Conservation (phyloP, 495 filamentous ascomycete species). For the Lineolata rhizophorae region DNA sequence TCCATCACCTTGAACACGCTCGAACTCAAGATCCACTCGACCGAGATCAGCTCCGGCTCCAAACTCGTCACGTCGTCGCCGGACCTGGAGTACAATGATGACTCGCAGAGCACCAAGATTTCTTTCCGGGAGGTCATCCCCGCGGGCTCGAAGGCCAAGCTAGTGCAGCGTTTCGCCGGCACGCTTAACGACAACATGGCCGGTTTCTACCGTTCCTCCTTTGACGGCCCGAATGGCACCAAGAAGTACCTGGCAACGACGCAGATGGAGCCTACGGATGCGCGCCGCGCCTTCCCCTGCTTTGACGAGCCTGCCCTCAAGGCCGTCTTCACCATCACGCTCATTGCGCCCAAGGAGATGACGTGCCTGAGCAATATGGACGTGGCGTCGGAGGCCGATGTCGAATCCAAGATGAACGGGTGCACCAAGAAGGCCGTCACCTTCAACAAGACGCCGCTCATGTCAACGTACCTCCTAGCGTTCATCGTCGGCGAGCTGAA, state of each 20-base stretch:
- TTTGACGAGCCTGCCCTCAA: constrained; percentile 63
- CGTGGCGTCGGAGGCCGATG: constrained; percentile 38
- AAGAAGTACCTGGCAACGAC: constrained; percentile 47
- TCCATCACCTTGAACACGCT: constrained; percentile 75
- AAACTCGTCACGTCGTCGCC: constrained; percentile 32
- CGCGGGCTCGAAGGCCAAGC: constrained; percentile 35
- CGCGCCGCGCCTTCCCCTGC: constrained; percentile 51
- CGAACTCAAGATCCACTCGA: constrained; percentile 65
- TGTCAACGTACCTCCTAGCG: constrained; percentile 61
- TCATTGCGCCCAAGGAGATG: constrained; percentile 49
- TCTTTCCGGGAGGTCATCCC: constrained; percentile 35
- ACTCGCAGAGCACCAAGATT: constrained; percentile 40
- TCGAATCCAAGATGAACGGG: constrained; percentile 29
- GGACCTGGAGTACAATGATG: constrained; percentile 34
- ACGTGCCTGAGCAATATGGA: constrained; percentile 72
- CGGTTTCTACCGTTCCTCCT: constrained; percentile 62
- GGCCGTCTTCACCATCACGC: constrained; percentile 48
- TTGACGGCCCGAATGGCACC: constrained; percentile 39
- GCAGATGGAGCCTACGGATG: constrained; percentile 71
- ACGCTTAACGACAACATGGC: constrained; percentile 61
- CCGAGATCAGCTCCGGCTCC: constrained; percentile 36
- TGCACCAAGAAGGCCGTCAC: constrained; percentile 44
- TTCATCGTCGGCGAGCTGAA: constrained; percentile 60
- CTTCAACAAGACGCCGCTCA: constrained; percentile 50
- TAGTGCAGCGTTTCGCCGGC: constrained; percentile 46